A percentile compares a stretch with the other conserved stretches of the same genome.
These are phyloP conservation scores for Podaxis sp. DNA, from an alignment of 768 basidiomycete species.

Conservation along the genomic window DNA sequence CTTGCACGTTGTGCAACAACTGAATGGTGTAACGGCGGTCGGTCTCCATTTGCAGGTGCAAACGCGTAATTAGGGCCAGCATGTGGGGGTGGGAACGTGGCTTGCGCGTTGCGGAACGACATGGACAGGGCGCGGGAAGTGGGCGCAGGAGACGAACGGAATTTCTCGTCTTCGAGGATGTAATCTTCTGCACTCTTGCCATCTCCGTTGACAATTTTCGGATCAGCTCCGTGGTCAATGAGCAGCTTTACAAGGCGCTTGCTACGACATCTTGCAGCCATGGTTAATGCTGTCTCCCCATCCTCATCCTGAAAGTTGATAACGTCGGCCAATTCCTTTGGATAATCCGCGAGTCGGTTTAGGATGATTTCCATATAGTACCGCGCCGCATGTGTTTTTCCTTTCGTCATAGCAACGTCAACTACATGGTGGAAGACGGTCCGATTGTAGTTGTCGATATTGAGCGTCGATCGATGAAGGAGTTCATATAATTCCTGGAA, in stretches of 20 bases:
- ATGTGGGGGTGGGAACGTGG: constrained; percentile 45
- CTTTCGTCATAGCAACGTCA: constrained; percentile 95
- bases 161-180: constrained; percentile 96
- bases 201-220: constrained; percentile 90
- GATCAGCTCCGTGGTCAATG: constrained; percentile 94
- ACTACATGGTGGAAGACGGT: constrained; percentile 98
- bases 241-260: constrained; percentile 94
- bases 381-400: constrained; percentile 94
- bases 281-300: constrained; percentile 94
- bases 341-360: constrained; percentile 82
- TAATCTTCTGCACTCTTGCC: constrained; percentile 98
- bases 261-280: constrained; percentile 93
- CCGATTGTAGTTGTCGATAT: constrained; percentile 96
- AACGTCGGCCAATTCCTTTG: constrained; percentile 93
- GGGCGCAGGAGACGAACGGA: constrained; percentile 85
- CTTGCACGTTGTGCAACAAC: constrained; percentile 81
- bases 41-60: constrained; percentile 51
- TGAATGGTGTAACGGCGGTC: constrained; percentile 79
- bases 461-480: constrained; percentile 94
- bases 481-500: constrained; percentile 97
- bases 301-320: constrained; percentile 99
- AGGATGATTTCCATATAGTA: constrained; percentile 99
- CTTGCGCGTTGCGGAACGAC: constrained; percentile 72
- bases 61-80: constrained; percentile 38
- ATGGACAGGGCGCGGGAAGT: constrained; percentile 61